Evolutionary conservation across 331 rosid genomes (phyloP).

Genomic region (Ulmus americana): DNA sequence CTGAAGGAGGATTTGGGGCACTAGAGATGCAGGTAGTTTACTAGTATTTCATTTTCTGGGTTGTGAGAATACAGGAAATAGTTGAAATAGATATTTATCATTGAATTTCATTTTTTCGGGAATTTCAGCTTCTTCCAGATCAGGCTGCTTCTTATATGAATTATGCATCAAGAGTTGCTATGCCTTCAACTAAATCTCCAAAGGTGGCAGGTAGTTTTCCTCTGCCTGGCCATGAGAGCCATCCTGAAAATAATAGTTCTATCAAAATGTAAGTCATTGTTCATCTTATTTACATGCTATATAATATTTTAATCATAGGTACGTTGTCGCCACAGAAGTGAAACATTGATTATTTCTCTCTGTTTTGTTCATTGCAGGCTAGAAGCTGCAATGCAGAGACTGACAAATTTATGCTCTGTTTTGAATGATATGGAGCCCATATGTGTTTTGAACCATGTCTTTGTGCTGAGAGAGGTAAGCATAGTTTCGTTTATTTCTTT

Average conservation of each 20-base stretch:
- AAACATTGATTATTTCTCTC: not conserved
- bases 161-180: slow-evolving; percentile 63
- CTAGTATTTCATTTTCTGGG: slow-evolving; percentile 19
- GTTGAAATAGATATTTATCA: slow-evolving; percentile 16
- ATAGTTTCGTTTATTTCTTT: not conserved
- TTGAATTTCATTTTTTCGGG: slow-evolving; percentile 31
- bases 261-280: slow-evolving; percentile 67
- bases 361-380: slow-evolving; percentile 47
- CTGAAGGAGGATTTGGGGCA: slow-evolving; percentile 99
- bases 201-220: slow-evolving; percentile 66
- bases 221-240: slow-evolving; percentile 93
- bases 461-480: slow-evolving; percentile 81
- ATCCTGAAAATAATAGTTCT: slow-evolving; percentile 83
- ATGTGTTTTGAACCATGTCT: slow-evolving; percentile 90
- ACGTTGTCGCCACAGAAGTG: not conserved
- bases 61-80: not conserved
- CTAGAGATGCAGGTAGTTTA: slow-evolving; percentile 76
- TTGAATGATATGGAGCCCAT: slow-evolving; percentile 98
- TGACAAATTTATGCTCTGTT: slow-evolving; percentile 91
- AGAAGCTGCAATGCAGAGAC: slow-evolving; percentile 99
- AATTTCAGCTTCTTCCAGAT: slow-evolving; percentile 89
- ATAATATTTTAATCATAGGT: not conserved
- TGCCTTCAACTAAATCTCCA: slow-evolving; percentile 73
- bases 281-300: not conserved
- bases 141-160: slow-evolving; percentile 91